Base-by-base conservation (phyloP, 345 rosid species). In the Populus pruinosa region DNA sequence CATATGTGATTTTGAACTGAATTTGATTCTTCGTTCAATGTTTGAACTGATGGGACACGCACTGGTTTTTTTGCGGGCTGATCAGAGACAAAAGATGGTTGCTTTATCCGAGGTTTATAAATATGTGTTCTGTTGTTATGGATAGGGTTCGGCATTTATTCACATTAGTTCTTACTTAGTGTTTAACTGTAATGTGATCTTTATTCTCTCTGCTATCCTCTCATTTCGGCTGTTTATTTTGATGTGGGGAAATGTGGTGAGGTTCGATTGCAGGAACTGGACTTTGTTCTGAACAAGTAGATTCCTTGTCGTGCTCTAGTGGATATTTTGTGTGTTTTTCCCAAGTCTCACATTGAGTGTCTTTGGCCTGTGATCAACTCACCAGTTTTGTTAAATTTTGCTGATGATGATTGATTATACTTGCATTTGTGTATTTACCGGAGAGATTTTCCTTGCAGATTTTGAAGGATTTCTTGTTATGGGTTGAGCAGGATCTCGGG, bases 401-500 rank as follows among this genome's bases (percentile, higher is more conserved):
- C 25, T 3, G 44, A 31, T 31, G 8, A 66, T 35, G 61, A 56
- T 41, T 61, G 33, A 12, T n/a, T 63, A 23, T 38, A 65, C 27
- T 33, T 13, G 21, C 49, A 59, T 64, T 68, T 65, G 27, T 69
- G 13, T 71, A 18, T 69, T 83, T 80, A 84, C 74, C 23, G 70
- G 71, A 9, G 35, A 29, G 50, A 50, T 78, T 41, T 47, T 39
- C 78, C 74, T 23, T 88, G 85, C 95, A 96, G 99, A 88, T 91
- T 12, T 79, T 96, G 84, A 96, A 87, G 92, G 95, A 92, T 79
- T 96, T 96, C 89, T 83, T 96, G 76, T 65, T 88, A 87, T 96
- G 99, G 99, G 98, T 96, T 84, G 90, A 94, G 36, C 79, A 86
- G 81, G 97, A 96, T 82, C 94, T 96, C 72, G 99, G 99, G 38